Evolutionary conservation across 345 rosid species (phyloP).

Genomic region (Turritis glabra): DNA sequence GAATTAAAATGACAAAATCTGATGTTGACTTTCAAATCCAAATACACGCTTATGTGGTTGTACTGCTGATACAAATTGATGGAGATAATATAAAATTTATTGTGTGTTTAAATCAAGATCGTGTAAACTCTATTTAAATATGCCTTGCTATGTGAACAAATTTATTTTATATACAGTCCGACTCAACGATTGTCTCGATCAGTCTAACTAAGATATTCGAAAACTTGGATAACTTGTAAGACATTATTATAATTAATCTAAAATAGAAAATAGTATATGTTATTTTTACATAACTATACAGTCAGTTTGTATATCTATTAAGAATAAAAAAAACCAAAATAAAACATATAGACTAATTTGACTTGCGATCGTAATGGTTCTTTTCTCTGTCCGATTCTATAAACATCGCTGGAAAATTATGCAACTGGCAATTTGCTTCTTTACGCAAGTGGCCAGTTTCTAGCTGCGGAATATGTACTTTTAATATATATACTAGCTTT

Average conservation of each 20-base stretch:
- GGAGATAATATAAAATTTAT: background rate
- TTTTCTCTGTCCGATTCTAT: background rate
- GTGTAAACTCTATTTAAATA: background rate
- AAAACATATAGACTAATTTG: background rate
- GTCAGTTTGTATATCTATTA: background rate
- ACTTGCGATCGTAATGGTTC: background rate
- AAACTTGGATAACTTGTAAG: background rate
- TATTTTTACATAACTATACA: background rate
- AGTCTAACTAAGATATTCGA: background rate
- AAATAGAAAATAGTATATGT: background rate
- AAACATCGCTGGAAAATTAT: background rate
- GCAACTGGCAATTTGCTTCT: constrained; percentile 2
- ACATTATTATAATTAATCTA: background rate
- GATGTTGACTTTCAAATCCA: background rate
- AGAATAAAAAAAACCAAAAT: background rate
- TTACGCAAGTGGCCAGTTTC: constrained; percentile 1
- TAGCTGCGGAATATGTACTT: background rate
- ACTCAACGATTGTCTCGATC: background rate
- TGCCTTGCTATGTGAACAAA: background rate
- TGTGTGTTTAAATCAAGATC: background rate
- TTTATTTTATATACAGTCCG: background rate
- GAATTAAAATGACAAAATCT: background rate
- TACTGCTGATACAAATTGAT: background rate
- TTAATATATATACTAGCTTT: background rate
- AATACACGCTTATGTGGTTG: background rate